Conservation (phyloP, 345 rosid genomes). For the Rhodamnia argentea region DNA sequence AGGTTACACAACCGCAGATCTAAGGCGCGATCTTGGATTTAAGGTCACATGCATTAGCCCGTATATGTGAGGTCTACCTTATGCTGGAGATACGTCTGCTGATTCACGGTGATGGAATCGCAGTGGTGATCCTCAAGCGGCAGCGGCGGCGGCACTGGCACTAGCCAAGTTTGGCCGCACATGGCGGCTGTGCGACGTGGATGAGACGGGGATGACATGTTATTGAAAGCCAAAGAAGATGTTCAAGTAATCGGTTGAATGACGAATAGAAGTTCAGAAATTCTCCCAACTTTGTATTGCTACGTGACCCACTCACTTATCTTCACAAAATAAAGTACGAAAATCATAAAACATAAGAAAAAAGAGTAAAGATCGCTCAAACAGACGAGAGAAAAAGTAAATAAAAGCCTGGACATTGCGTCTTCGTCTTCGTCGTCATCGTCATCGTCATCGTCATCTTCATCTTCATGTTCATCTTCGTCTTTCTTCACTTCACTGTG, state of each 20-base stretch:
- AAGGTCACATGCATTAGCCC: not conserved
- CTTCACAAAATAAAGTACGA: not conserved
- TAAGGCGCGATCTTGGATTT: not conserved
- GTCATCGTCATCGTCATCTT: not conserved
- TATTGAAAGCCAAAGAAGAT: not conserved
- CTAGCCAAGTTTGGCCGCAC: not conserved
- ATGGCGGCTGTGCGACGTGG: no score
- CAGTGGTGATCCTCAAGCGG: not conserved
- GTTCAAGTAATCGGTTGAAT: not conserved
- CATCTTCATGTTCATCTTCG: not conserved
- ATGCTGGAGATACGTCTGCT: not conserved
- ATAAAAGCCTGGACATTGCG: not conserved
- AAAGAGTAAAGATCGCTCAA: not conserved
- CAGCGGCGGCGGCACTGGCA: not conserved
- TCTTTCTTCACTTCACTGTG: conserved; percentile 23
- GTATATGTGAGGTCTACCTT: not conserved
- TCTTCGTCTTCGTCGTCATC: not conserved
- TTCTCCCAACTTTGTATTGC: not conserved
- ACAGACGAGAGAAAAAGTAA: not conserved
- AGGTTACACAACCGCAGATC: not conserved
- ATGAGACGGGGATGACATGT: no score
- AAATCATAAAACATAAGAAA: not conserved
- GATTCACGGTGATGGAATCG: not conserved
- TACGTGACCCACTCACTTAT: not conserved
- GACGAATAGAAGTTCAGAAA: not conserved